Evolutionary conservation across 345 rosid genomes (phyloP).

Genomic region (Eucalyptus coolabah): DNA sequence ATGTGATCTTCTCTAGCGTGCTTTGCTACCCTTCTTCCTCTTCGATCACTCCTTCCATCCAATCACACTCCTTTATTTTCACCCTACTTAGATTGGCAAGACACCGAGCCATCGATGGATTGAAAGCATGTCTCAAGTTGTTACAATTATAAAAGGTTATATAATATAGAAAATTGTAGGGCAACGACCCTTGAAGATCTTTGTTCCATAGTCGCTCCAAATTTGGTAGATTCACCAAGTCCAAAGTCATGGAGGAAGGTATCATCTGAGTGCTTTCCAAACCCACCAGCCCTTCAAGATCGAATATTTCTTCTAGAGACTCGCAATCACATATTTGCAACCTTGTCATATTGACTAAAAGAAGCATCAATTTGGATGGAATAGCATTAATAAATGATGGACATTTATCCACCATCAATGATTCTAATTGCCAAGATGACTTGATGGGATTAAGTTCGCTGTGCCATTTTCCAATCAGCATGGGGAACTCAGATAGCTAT

Average conservation of each 20-base stretch:
- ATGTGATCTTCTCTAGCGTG: too few species aligned
- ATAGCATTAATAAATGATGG: background rate
- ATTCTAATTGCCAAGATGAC: background rate
- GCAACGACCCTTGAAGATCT: background rate
- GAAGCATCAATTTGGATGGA: background rate
- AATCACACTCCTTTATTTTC: too few species aligned
- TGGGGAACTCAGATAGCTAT: background rate
- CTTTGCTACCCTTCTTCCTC: too few species aligned
- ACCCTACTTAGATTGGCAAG: too few species aligned
- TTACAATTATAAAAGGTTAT: too few species aligned
- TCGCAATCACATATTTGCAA: background rate
- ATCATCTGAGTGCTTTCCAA: background rate
- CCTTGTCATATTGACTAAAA: background rate
- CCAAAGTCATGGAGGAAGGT: fast-evolving
- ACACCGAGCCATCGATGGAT: too few species aligned
- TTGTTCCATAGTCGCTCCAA: background rate
- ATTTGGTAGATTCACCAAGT: background rate
- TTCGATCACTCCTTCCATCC: too few species aligned
- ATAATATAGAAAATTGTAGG: too few species aligned
- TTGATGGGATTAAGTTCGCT: background rate
- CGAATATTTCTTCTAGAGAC: background rate
- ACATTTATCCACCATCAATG: background rate
- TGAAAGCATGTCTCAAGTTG: too few species aligned
- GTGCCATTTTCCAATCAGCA: background rate
- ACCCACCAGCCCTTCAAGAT: background rate